Evolutionary conservation across 495 filamentous ascomycete species (phyloP).

Genomic region (Evernia prunastri): DNA sequence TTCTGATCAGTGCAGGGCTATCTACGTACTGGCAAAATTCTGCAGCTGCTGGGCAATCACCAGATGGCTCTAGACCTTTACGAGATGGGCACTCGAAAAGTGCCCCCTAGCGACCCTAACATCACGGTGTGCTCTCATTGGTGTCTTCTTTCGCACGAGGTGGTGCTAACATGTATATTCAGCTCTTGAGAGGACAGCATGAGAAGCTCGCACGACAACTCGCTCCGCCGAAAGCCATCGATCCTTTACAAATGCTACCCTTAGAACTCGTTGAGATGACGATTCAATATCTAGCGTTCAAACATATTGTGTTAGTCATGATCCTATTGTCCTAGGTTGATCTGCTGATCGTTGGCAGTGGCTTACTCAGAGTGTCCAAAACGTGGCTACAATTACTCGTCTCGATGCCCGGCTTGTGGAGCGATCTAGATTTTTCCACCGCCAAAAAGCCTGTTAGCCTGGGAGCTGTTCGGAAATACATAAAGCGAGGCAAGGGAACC

Average conservation of each 20-base stretch:
- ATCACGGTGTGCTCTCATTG: conserved; percentile 37
- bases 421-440: conserved; percentile 43
- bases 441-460: conserved; percentile 37
- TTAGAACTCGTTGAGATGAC: conserved; percentile 44
- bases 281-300: conserved; percentile 42
- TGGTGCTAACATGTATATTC: conserved; percentile 18
- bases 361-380: conserved; percentile 47
- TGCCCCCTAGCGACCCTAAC: conserved; percentile 39
- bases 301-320: conserved; percentile 43
- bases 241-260: conserved; percentile 45
- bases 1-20: conserved; percentile 45
- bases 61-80: conserved; percentile 54
- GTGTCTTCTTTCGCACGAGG: neutral
- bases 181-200: conserved; percentile 42
- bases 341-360: conserved; percentile 28
- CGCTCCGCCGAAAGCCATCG: conserved; percentile 29
- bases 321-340: neutral
- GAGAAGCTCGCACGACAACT: conserved; percentile 39
- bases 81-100: conserved; percentile 48
- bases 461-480: conserved; percentile 39
- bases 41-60: conserved; percentile 48
- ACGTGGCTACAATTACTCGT: conserved; percentile 44
- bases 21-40: conserved; percentile 55
- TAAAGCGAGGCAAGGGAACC: conserved; percentile 37
- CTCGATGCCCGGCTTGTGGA: conserved; percentile 43